phyloP scores from a whole-genome alignment of 164 flowering plant genomes.

The Liquidambar formosana region DNA sequence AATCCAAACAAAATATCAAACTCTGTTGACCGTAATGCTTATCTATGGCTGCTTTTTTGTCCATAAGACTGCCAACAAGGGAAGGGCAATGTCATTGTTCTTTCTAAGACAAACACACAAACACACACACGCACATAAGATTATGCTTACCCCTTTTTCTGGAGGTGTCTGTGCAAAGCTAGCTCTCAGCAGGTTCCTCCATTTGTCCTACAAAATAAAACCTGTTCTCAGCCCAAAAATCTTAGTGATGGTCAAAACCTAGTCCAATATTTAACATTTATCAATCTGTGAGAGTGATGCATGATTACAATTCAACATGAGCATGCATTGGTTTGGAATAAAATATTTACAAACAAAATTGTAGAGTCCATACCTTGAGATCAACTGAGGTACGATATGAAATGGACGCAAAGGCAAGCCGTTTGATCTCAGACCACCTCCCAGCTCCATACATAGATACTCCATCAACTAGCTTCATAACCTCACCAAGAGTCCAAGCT shows the following conservation, averaged over 20 bases:
- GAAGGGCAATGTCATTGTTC: neutral
- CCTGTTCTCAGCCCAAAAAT: neutral
- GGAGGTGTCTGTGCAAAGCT: constrained; percentile 64
- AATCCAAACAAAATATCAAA: neutral
- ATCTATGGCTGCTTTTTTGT: neutral
- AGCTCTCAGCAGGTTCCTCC: constrained; percentile 97
- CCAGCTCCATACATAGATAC: constrained; percentile 93
- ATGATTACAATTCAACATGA: neutral
- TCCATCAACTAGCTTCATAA: constrained; percentile 88
- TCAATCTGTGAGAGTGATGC: neutral
- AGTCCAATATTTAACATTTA: neutral
- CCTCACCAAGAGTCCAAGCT: constrained; percentile 88
- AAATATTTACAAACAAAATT: neutral
- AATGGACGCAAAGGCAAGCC: constrained; percentile 76
- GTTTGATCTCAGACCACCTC: constrained; percentile 97
- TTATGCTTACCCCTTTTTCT: constrained; percentile 59
- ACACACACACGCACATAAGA: neutral
- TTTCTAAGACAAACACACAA: neutral
- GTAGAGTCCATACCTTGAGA: constrained; percentile 59
- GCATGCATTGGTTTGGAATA: neutral
- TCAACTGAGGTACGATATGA: constrained; percentile 93
- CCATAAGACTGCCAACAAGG: neutral
- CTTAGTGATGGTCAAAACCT: neutral
- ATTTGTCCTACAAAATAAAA: constrained; percentile 71
- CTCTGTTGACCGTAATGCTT: neutral